A percentile compares a stretch with the other conserved stretches of the same genome.
Conservation (phyloP, 352 stramenopile species). For the Albugo candida region DNA sequence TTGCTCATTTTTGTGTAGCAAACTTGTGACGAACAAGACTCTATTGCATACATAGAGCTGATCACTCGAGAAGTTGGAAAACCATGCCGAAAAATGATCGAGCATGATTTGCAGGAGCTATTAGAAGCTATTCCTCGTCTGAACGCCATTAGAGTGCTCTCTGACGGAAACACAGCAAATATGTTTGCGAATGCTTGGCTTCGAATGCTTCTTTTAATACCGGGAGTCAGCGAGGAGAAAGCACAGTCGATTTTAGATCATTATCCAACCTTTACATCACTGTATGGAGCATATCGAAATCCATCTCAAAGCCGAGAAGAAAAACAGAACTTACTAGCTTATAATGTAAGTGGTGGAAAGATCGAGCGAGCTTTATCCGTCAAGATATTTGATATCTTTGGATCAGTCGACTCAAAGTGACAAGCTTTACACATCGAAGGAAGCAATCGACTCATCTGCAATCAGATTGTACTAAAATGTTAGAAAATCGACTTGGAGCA, state of each 20-base stretch:
- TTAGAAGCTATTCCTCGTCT: constrained; percentile 31
- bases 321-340: constrained; percentile 34
- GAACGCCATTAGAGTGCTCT: constrained; percentile 38
- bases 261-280: constrained; percentile 33
- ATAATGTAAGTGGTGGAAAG: constrained; percentile 22
- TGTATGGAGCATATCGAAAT: constrained; percentile 27
- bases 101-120: too few species aligned
- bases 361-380: constrained; percentile 28
- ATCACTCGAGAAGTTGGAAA: too few species aligned
- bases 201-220: constrained; percentile 65
- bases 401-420: too few species aligned
- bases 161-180: constrained; percentile 21
- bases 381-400: constrained; percentile 31
- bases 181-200: constrained; percentile 37
- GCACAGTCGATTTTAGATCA: constrained; percentile 38
- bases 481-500: too few species aligned
- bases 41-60: too few species aligned
- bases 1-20: too few species aligned
- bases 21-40: too few species aligned
- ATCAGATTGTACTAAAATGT: too few species aligned
- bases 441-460: too few species aligned
- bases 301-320: constrained; percentile 11
- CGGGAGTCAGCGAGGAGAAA: constrained; percentile 45
- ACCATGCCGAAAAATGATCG: too few species aligned
- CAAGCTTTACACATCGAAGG: too few species aligned